Evolutionary conservation across 2,329 filamentous ascomycete genomes (phyloP).

Genomic region (Cadophora sp.): DNA sequence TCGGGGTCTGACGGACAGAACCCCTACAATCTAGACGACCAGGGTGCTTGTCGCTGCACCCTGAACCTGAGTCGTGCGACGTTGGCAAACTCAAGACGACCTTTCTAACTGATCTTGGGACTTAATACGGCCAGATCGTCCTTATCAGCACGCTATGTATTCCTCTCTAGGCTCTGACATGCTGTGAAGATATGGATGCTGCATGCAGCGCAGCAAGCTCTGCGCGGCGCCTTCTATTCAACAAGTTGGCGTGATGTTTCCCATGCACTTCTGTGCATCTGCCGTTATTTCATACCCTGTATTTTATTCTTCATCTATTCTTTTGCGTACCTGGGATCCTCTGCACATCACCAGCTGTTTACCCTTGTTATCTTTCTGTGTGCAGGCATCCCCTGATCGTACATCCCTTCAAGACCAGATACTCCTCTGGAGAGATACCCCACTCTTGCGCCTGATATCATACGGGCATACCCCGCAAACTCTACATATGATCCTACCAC

Average conservation of each 20-base stretch:
- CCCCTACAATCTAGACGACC: slow-evolving; percentile 5
- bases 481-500: neutral
- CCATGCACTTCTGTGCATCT: neutral
- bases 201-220: neutral
- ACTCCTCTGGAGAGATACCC: neutral
- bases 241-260: neutral
- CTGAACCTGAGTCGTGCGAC: neutral
- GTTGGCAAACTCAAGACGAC: neutral
- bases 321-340: neutral
- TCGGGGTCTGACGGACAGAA: slow-evolving; percentile 3
- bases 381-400: slow-evolving; percentile 3
- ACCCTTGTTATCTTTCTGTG: neutral
- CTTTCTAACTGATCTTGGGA: neutral
- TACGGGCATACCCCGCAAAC: neutral
- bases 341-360: neutral
- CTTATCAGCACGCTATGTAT: neutral
- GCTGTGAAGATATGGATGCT: neutral
- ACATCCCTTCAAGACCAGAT: neutral
- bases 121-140: neutral
- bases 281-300: neutral
- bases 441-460: neutral
- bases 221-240: neutral
- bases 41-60: neutral
- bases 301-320: neutral
- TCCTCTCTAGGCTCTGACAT: neutral